Base-by-base conservation (phyloP, 192 early-diverging fungal species). In the Allomyces macrogynus region DNA sequence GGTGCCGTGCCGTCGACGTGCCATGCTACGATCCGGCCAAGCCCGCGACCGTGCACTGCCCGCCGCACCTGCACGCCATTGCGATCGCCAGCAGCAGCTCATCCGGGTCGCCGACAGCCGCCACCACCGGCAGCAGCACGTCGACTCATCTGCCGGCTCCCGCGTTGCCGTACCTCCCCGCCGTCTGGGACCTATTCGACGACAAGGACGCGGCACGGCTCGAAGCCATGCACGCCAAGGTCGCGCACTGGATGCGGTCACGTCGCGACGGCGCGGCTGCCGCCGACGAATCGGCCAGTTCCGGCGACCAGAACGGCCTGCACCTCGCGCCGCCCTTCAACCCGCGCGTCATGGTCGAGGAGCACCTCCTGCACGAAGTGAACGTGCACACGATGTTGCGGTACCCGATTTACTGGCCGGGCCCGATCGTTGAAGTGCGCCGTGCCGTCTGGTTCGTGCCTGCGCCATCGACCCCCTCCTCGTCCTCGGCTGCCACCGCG, bases 361-460 rank as follows among this genome's bases (percentile, higher is more conserved):
- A 57, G 49, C 49, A 57, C 16, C 49, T 20, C 12, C 5, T 57
- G 49, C 20, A 20, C 3, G 49, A 57, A 57, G 49, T 57, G 16
- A n/a, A 57, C 49, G 49, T 57, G 16, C 16, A 57, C 20, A 14
- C 20, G 16, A 57, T 57, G 49, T 3, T 57, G 12, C 49, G 49
- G 9, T 57, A 57, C 49, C 49, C 49, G 12, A 14, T 57, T 3
- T 57, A 57, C 49, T 57, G 49, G 49, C 49, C 49, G 16, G 64
- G 64, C 27, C 3, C 64, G 20, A 26, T 64, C 14, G 26, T 32
- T 4, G 64, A 64, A 22, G 64, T 64, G 10, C 64, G 64, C 16
- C 26, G 64, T 7, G 64, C 32, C 11, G 20, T 44, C 14, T 64
- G 64, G 64, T 64, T 64, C 22, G 32, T 40, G 3, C 32, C 32